phyloP scores from a whole-genome alignment of 176 grass and related monocot genomes.

The Raddia distichophylla region DNA sequence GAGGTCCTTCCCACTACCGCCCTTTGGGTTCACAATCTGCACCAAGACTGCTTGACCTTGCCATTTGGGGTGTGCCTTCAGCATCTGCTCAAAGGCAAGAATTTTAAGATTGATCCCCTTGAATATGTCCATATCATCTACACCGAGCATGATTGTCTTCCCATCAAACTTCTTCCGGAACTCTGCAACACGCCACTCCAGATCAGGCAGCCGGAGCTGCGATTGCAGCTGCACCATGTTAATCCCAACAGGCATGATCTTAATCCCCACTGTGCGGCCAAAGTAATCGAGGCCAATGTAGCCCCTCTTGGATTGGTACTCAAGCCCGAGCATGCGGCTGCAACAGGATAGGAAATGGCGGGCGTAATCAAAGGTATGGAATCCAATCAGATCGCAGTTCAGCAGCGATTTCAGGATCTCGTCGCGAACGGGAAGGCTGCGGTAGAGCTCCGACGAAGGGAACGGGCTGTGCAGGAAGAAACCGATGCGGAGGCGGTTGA shows the following conservation, averaged over 20 bases:
- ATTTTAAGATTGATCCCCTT: slow-evolving; percentile 52
- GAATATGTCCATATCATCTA: slow-evolving; percentile 52
- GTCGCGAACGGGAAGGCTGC: slow-evolving; percentile 55
- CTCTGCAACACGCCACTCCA: slow-evolving; percentile 46
- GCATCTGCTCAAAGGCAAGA: slow-evolving; percentile 51
- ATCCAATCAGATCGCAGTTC: slow-evolving; percentile 61
- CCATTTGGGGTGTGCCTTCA: slow-evolving; percentile 39
- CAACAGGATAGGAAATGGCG: slow-evolving; percentile 61
- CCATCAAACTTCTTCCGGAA: slow-evolving; percentile 54
- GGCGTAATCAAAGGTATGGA: slow-evolving; percentile 63
- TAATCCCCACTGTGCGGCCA: slow-evolving; percentile 56
- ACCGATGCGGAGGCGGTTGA: slow-evolving; percentile 66
- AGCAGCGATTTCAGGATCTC: slow-evolving; percentile 61
- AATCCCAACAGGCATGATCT: slow-evolving; percentile 64
- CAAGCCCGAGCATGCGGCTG: slow-evolving; percentile 65
- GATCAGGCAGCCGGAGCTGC: slow-evolving; percentile 54
- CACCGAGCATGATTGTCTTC: slow-evolving; percentile 57
- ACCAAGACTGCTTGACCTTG: slow-evolving; percentile 40
- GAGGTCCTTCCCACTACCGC: slow-evolving; percentile 30
- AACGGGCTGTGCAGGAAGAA: slow-evolving; percentile 67
- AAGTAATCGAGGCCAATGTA: slow-evolving; percentile 62
- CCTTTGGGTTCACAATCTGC: slow-evolving; percentile 49
- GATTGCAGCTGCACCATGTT: slow-evolving; percentile 57
- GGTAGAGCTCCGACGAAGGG: slow-evolving; percentile 60
- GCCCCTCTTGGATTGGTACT: slow-evolving; percentile 63